These are phyloP conservation scores for Beauveria rudraprayagi DNA, from an alignment of 2,329 filamentous ascomycete species.

Conservation along the genomic window DNA sequence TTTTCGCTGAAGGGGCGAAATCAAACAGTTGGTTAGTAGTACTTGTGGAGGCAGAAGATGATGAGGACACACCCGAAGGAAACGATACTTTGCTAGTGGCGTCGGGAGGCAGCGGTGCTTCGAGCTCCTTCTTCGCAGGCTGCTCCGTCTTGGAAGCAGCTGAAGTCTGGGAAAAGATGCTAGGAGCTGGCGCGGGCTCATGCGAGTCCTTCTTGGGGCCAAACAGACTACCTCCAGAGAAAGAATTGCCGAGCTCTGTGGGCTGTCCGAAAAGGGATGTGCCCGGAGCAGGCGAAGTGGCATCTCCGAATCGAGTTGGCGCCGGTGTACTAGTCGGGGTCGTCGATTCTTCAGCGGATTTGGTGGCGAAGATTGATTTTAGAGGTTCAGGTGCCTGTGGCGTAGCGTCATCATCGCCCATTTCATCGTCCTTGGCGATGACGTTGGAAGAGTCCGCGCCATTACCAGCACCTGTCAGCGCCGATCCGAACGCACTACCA, in stretches of 20 bases:
- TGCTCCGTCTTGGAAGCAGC: constrained; percentile 21
- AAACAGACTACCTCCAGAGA: constrained; percentile 20
- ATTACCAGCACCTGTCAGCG: constrained; percentile 41
- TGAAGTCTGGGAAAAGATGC: constrained; percentile 19
- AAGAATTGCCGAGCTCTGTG: constrained; percentile 18
- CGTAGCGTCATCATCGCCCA: constrained; percentile 33
- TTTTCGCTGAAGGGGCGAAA: constrained; percentile 19
- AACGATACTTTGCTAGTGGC: constrained; percentile 41
- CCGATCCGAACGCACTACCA: constrained; percentile 51
- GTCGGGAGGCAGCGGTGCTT: constrained; percentile 37
- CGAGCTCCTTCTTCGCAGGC: constrained; percentile 28
- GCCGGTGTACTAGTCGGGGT: constrained; percentile 47
- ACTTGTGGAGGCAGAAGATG: constrained; percentile 35
- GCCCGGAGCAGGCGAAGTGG: constrained; percentile 25
- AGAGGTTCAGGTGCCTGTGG: constrained; percentile 9
- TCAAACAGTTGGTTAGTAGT: constrained; percentile 20
- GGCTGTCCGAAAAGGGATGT: constrained; percentile 28
- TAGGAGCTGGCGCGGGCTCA: constrained; percentile 18
- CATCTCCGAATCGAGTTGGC: constrained; percentile 36
- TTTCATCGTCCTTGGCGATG: constrained; percentile 42
- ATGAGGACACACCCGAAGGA: constrained; percentile 36
- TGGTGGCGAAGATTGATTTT: constrained; percentile 23
- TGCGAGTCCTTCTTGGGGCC: constrained; percentile 19
- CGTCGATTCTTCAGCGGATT: constrained; percentile 23
- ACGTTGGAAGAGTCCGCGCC: constrained; percentile 27